phyloP scores from a whole-genome alignment of 129 eudicot genomes.

The Helianthus annuus region DNA sequence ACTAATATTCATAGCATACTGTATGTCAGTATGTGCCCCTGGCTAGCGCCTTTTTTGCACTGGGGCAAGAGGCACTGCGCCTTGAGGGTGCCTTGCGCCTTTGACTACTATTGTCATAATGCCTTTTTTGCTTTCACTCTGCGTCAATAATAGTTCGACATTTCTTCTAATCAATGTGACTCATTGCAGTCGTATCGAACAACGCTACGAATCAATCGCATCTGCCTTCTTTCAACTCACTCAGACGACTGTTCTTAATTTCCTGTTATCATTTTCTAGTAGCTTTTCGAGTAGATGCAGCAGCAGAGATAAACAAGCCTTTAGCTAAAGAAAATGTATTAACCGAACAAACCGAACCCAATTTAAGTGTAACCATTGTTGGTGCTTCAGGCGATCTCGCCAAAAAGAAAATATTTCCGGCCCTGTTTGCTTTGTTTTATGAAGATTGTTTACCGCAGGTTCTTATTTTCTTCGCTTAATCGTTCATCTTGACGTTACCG shows the following conservation, averaged over 20 bases:
- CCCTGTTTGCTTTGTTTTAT: constrained; percentile 84
- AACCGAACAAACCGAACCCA: constrained; percentile 41
- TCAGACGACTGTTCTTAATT: constrained; percentile 38
- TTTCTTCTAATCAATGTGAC: neutral
- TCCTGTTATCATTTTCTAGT: constrained; percentile 33
- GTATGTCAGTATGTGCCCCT: too few relatives aligned
- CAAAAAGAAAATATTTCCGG: constrained; percentile 88
- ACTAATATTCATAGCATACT: too few relatives aligned
- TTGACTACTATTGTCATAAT: too few relatives aligned
- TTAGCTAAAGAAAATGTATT: constrained; percentile 38
- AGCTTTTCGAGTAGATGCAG: constrained; percentile 44
- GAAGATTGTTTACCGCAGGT: constrained; percentile 90
- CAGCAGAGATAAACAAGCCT: constrained; percentile 36
- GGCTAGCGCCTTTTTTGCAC: too few relatives aligned
- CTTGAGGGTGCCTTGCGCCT: too few relatives aligned
- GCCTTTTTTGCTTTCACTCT: too few relatives aligned
- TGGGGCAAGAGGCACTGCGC: too few relatives aligned
- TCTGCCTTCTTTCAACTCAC: constrained; percentile 21
- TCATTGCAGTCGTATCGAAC: constrained; percentile 26
- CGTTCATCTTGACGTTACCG: neutral
- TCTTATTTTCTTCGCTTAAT: neutral
- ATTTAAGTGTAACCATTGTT: constrained; percentile 70
- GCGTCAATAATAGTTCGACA: constrained; percentile 14
- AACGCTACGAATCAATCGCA: constrained; percentile 12
- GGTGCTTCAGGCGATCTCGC: constrained; percentile 99